phyloP scores from a whole-genome alignment of 176 grass and related monocot species.

The Ensete glaucum region DNA sequence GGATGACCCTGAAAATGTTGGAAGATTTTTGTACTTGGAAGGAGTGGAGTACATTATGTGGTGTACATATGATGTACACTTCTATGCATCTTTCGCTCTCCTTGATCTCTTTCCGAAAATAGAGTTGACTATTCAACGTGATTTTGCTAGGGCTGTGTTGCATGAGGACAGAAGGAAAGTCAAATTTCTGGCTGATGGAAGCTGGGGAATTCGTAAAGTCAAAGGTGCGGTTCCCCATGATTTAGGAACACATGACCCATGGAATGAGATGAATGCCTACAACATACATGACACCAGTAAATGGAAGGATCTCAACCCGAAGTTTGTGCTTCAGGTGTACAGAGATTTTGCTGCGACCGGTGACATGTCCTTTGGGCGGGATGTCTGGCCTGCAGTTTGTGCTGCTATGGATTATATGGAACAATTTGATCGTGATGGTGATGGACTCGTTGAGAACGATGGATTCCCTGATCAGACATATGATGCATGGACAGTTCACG shows the following conservation, averaged over 20 bases:
- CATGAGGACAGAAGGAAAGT: slow-evolving; percentile 76
- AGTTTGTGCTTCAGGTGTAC: slow-evolving; percentile 88
- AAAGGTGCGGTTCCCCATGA: slow-evolving; percentile 95
- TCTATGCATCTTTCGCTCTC: slow-evolving; percentile 95
- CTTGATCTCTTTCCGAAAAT: slow-evolving; percentile 91
- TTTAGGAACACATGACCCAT: slow-evolving; percentile 86
- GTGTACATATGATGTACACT: slow-evolving; percentile 94
- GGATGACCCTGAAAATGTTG: slow-evolving; percentile 67
- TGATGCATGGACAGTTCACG: slow-evolving; percentile 88
- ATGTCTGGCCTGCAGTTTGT: slow-evolving; percentile 88
- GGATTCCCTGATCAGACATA: slow-evolving; percentile 98
- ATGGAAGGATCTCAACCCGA: slow-evolving; percentile 98
- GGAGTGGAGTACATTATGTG: slow-evolving; percentile 98
- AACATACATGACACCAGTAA: slow-evolving; percentile 97
- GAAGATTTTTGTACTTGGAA: slow-evolving; percentile 88
- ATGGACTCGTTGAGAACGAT: slow-evolving; percentile 86
- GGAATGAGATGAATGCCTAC: slow-evolving; percentile 98
- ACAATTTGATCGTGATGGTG: slow-evolving; percentile 80
- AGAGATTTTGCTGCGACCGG: slow-evolving; percentile 85
- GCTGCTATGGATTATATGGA: slow-evolving; percentile 94
- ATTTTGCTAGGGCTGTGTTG: slow-evolving; percentile 86
- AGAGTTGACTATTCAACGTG: slow-evolving; percentile 81
- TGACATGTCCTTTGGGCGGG: slow-evolving; percentile 66
- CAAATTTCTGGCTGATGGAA: slow-evolving; percentile 84
- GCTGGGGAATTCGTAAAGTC: slow-evolving; percentile 72